Evolutionary conservation across 176 grass and related monocot species (phyloP).

Genomic region (Panicum miliaceum): DNA sequence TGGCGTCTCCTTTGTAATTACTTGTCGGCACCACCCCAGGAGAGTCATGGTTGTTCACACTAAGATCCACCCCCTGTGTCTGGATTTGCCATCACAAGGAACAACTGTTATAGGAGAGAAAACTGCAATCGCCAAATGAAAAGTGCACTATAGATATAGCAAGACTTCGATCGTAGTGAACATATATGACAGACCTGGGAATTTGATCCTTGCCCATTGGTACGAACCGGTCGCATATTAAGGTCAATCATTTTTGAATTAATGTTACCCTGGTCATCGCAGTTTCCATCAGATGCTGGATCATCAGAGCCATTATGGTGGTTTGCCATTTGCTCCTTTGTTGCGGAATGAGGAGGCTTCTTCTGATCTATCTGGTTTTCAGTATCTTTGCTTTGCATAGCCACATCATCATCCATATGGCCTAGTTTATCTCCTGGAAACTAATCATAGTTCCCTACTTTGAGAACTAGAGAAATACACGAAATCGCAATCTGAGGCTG

Average conservation of each 20-base stretch:
- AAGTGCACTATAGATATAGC: neutral
- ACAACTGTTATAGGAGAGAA: neutral
- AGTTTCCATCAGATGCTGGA: slow-evolving; percentile 53
- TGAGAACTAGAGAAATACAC: slow-evolving; percentile 16
- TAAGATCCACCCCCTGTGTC: slow-evolving; percentile 65
- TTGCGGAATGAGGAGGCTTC: slow-evolving; percentile 41
- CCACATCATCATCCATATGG: slow-evolving; percentile 68
- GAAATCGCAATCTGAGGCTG: slow-evolving; percentile 1
- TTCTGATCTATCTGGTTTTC: slow-evolving; percentile 60
- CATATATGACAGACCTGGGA: slow-evolving; percentile 63
- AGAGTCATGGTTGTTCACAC: slow-evolving; percentile 66
- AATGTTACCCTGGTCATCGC: slow-evolving; percentile 60
- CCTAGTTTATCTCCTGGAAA: slow-evolving; percentile 93
- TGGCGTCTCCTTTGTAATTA: slow-evolving; percentile 46
- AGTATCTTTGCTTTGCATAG: slow-evolving; percentile 63
- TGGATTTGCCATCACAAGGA: slow-evolving; percentile 46
- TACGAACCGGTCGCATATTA: slow-evolving; percentile 75
- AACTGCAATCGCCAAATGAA: slow-evolving; percentile 17
- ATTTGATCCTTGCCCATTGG: slow-evolving; percentile 71
- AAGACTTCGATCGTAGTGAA: neutral
- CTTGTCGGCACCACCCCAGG: slow-evolving; percentile 63
- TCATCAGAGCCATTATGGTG: slow-evolving; percentile 50
- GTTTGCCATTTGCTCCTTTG: slow-evolving; percentile 63
- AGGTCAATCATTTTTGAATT: slow-evolving; percentile 97
- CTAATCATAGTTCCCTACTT: slow-evolving; percentile 47